These are phyloP conservation scores for Panus rudis DNA, from an alignment of 768 basidiomycete genomes.

Conservation along the genomic window DNA sequence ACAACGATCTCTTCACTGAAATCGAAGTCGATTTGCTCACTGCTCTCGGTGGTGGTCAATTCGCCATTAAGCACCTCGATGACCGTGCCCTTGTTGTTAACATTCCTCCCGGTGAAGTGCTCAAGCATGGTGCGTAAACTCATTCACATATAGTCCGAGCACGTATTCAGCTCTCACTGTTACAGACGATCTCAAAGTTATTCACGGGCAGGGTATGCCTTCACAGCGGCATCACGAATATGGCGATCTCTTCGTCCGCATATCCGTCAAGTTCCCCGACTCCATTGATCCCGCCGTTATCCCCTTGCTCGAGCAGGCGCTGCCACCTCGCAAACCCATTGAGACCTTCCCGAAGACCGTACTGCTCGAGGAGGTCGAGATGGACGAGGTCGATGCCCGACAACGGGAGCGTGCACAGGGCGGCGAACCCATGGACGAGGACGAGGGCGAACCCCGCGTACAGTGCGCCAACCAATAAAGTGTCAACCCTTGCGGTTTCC, in stretches of 20 bases:
- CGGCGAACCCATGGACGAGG: constrained; percentile 91
- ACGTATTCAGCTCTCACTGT: constrained; percentile 5
- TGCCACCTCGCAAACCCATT: constrained; percentile 69
- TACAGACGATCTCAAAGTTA: constrained; percentile 81
- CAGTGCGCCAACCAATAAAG: constrained; percentile 91
- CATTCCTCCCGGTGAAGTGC: constrained; percentile 82
- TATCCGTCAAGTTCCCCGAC: constrained; percentile 88
- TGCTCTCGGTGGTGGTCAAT: constrained; percentile 86
- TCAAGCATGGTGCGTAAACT: constrained; percentile 78
- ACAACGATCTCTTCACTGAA: constrained; percentile 79
- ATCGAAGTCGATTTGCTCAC: constrained; percentile 92
- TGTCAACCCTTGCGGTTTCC: neutral
- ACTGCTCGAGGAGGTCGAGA: constrained; percentile 74
- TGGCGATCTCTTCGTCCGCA: constrained; percentile 85
- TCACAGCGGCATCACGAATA: constrained; percentile 96
- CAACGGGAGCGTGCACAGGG: constrained; percentile 43
- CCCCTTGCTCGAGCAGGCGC: constrained; percentile 72
- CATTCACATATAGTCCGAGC: neutral
- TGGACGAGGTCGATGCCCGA: constrained; percentile 74
- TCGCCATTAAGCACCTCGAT: constrained; percentile 88
- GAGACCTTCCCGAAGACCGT: constrained; percentile 62
- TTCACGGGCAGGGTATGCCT: constrained; percentile 96
- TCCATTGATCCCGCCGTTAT: constrained; percentile 60
- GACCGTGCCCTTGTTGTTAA: constrained; percentile 82
- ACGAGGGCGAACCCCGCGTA: constrained; percentile 83